Evolutionary conservation across 2,329 filamentous ascomycete species (phyloP), one percentile per base, ranked within the genome.

Genomic region (Stachybotrys chlorohalonatus): DNA sequence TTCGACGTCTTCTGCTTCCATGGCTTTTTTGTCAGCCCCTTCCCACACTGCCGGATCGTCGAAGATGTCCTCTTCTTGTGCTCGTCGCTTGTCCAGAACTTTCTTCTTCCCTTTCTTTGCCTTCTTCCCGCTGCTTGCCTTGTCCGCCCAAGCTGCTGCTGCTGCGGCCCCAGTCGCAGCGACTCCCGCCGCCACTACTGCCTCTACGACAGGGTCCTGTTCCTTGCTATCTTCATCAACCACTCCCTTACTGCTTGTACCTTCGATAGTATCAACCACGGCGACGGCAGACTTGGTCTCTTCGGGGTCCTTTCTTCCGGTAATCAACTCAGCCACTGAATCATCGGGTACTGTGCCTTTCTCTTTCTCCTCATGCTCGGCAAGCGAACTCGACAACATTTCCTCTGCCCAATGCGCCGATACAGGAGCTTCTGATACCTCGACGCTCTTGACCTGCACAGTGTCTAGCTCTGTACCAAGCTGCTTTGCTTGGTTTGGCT

Each of bases 21-120:
- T 45, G 7, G 58, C 57, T 56, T 68, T 74, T 56, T 68, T 70
- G 49, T 76, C 71, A 11, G 69, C 68, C 30, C 70, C 71, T 60
- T 78, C 73, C 74, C 73, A 75, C 31, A 76, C 62, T 15, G 68
- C 65, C 52, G 72, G 65, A 59, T 77, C 72, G 57, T 78, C 72
- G 62, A 76, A 74, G 32, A 74, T 61, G 58, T 77, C 73, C 49
- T 77, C 73, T 13, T 71, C 69, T 51, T 63, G 63, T 11, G 67
- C 55, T 42, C 67, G 62, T 57, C 70, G 67, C 57, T 72, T 72
- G 59, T 76, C 75, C 56, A 71, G 63, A 50, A 64, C 64, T 64
- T 70, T 70, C 57, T 70, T 69, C 52, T 72, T 69, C 53, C 67
- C 69, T 56, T 68, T 68, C 54, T 69, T 72, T 57, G 68, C 68